phyloP scores from a whole-genome alignment of 163 green algal species.

The Prototheca stagnorum region DNA sequence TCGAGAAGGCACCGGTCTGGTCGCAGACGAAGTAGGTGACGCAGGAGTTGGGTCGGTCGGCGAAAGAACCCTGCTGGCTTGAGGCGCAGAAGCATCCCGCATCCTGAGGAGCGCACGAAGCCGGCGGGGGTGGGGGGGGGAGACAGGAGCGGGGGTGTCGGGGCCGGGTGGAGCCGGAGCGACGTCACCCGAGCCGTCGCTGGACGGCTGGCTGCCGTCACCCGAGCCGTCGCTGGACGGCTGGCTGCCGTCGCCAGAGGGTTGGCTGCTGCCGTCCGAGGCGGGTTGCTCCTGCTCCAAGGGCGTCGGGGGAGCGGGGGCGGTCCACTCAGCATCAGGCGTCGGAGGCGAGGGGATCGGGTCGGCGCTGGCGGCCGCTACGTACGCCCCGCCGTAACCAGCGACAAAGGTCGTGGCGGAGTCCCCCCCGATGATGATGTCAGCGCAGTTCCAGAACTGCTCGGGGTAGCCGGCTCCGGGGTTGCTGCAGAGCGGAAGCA shows the following conservation, averaged over 20 bases:
- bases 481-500: not conserved
- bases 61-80: not conserved
- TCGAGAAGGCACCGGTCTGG: not conserved
- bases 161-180: not conserved
- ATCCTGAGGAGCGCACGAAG: not conserved
- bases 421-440: constrained; percentile 10
- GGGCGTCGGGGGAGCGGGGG: too few relatives aligned
- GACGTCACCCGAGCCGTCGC: constrained; percentile 1
- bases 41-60: not conserved
- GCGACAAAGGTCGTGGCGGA: not conserved
- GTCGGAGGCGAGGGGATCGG: too few relatives aligned
- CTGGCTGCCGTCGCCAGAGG: too few relatives aligned
- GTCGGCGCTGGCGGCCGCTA: too few relatives aligned
- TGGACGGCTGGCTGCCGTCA: too few relatives aligned
- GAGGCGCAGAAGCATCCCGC: not conserved
- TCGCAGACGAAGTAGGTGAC: constrained; percentile 1
- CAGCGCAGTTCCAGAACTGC: constrained; percentile 16
- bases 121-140: not conserved
- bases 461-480: not conserved
- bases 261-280: too few relatives aligned
- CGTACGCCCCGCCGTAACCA: too few relatives aligned
- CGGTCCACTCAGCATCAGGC: too few relatives aligned
- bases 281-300: too few relatives aligned
- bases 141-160: not conserved
- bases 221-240: too few relatives aligned